phyloP scores from a whole-genome alignment of 768 basidiomycete species.

The Phylloporus sp. region DNA sequence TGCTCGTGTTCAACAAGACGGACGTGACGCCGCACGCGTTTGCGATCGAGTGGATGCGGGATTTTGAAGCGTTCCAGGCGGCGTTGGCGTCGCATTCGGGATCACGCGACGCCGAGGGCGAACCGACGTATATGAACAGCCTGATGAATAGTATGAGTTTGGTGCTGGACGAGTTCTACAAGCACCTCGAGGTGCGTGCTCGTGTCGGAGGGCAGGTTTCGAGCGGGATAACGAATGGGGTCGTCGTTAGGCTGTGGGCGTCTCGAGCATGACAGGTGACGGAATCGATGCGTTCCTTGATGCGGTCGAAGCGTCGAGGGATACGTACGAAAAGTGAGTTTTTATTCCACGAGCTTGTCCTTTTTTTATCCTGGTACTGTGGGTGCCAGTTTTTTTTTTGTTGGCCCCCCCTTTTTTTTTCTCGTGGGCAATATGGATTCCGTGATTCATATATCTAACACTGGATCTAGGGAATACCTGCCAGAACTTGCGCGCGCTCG shows the following conservation, averaged over 20 bases:
- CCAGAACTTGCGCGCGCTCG: conserved; percentile 80
- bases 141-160: conserved; percentile 99
- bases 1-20: conserved; percentile 98
- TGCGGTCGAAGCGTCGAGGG: conserved; percentile 81
- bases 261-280: conserved; percentile 93
- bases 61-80: conserved; percentile 92
- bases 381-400: neutral
- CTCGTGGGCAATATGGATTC: conserved; percentile 3
- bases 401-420: too few relatives aligned
- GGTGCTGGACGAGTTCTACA: conserved; percentile 97
- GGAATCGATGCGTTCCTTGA: conserved; percentile 90
- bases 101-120: conserved; percentile 72
- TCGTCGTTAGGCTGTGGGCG: conserved; percentile 75
- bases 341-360: neutral
- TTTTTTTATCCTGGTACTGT: neutral
- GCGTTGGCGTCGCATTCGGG: conserved; percentile 72
- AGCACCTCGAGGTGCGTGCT: conserved; percentile 74
- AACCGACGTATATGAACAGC: conserved; percentile 96
- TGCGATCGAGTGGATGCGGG: conserved; percentile 96
- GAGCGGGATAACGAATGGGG: neutral
- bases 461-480: conserved; percentile 71
- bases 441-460: conserved; percentile 2
- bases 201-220: neutral
- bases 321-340: conserved; percentile 83
- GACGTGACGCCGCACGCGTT: conserved; percentile 89